A percentile compares a stretch with the other conserved stretches of the same genome.
Evolutionary conservation across 805 yeast species (phyloP).

Genomic region (Wickerhamiella occidentalis): DNA sequence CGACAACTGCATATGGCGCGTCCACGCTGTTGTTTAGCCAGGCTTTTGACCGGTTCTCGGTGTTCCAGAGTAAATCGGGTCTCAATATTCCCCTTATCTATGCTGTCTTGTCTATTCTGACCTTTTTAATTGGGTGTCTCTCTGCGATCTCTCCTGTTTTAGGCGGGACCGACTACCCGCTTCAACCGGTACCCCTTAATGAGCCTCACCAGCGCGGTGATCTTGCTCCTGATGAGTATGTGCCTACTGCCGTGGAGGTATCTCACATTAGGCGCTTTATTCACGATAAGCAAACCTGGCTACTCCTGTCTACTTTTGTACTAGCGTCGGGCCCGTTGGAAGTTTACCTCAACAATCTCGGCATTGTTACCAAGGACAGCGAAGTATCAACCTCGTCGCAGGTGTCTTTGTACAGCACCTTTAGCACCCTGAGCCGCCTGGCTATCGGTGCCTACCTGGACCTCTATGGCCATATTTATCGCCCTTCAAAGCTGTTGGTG

Average conservation of each 20-base stretch:
- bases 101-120: conserved; percentile 19
- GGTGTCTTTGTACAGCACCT: conserved; percentile 49
- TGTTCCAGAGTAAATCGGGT: neutral
- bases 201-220: conserved; percentile 24
- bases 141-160: conserved; percentile 21
- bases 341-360: conserved; percentile 72
- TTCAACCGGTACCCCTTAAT: conserved; percentile 7
- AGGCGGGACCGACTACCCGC: conserved; percentile 15
- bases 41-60: conserved; percentile 24
- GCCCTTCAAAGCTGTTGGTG: conserved; percentile 24
- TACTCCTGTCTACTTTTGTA: conserved; percentile 51
- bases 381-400: conserved; percentile 24
- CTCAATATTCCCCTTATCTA: conserved; percentile 15
- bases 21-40: conserved; percentile 69
- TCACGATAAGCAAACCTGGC: conserved; percentile 32
- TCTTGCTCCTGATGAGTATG: conserved; percentile 20
- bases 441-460: conserved; percentile 60
- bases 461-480: conserved; percentile 30
- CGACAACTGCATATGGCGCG: conserved; percentile 78
- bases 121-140: conserved; percentile 20
- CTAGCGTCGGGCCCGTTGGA: conserved; percentile 74
- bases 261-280: conserved; percentile 23
- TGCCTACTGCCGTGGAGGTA: conserved; percentile 11
- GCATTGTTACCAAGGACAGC: conserved; percentile 46
- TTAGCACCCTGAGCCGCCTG: conserved; percentile 62